These are phyloP conservation scores for Erythrophleum ivorense DNA, from an alignment of 331 rosid species.

Conservation along the genomic window DNA sequence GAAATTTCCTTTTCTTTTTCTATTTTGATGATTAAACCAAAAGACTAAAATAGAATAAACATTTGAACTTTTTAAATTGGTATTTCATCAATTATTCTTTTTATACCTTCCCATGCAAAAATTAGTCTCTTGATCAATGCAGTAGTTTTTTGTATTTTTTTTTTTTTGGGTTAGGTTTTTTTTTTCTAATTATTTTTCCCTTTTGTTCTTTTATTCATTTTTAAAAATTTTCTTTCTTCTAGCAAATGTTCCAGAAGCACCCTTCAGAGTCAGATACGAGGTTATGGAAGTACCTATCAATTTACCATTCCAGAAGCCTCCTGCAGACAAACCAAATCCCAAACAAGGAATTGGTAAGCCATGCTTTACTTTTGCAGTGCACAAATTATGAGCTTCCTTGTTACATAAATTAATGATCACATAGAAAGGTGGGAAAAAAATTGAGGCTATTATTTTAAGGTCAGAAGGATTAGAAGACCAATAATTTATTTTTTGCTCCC, in stretches of 20 bases:
- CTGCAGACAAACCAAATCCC: constrained; percentile 92
- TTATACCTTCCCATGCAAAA: constrained; percentile 1
- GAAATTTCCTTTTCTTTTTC: background rate
- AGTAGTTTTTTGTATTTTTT: constrained; percentile 5
- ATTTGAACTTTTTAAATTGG: background rate
- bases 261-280: constrained; percentile 84
- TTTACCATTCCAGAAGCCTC: constrained; percentile 95
- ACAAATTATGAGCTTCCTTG: constrained; percentile 22
- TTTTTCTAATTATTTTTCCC: background rate
- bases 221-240: background rate
- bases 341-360: constrained; percentile 95
- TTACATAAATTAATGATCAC: constrained; percentile 12
- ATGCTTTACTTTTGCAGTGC: constrained; percentile 30
- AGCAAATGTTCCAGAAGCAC: constrained; percentile 77
- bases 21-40: constrained; percentile 3
- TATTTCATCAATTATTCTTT: background rate
- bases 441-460: background rate
- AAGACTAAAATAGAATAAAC: background rate
- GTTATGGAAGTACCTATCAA: constrained; percentile 76
- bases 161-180: no score
- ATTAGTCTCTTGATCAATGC: constrained; percentile 19
- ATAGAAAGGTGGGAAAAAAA: background rate
- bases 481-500: background rate
- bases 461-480: background rate
- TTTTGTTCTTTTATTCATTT: background rate